Evolutionary conservation across 495 filamentous ascomycete species (phyloP).

Genomic region (Penicillium antarcticum): DNA sequence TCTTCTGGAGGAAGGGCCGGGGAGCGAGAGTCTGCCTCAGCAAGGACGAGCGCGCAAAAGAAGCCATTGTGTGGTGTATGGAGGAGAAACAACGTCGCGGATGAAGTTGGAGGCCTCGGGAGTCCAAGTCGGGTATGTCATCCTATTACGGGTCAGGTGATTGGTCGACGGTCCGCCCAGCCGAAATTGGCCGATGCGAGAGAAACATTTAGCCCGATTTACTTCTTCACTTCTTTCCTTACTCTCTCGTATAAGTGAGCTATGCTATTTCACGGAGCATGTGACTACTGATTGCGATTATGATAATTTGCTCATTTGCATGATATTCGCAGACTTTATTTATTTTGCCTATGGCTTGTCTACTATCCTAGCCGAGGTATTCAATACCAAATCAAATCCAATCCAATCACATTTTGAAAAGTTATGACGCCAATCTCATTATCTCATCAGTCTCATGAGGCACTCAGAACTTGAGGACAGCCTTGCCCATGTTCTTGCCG

Average conservation of each 20-base stretch:
- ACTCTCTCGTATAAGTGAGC: too few species aligned
- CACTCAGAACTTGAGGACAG: constrained; percentile 68
- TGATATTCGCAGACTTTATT: not conserved
- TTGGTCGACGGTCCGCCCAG: constrained; percentile 42
- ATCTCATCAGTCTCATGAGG: constrained; percentile 10
- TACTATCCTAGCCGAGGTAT: constrained; percentile 4
- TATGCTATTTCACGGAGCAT: too few species aligned
- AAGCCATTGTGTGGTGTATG: constrained; percentile 39
- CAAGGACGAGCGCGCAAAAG: constrained; percentile 40
- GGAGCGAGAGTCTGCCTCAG: constrained; percentile 37
- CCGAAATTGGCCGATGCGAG: constrained; percentile 42
- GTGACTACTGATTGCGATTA: not conserved
- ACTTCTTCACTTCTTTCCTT: not conserved
- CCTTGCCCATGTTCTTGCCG: constrained; percentile 92
- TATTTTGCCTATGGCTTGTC: not conserved
- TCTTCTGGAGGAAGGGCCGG: constrained; percentile 37
- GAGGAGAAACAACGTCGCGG: constrained; percentile 20
- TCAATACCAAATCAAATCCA: not conserved
- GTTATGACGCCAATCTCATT: constrained; percentile 10
- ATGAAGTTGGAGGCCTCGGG: constrained; percentile 46
- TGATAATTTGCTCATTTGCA: not conserved
- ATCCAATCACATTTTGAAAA: constrained; percentile 3
- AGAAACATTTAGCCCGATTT: constrained; percentile 24
- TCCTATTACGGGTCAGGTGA: constrained; percentile 37
- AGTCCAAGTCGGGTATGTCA: constrained; percentile 44